Conservation (phyloP, 495 filamentous ascomycete species). For the Talaromyces proteolyticus region DNA sequence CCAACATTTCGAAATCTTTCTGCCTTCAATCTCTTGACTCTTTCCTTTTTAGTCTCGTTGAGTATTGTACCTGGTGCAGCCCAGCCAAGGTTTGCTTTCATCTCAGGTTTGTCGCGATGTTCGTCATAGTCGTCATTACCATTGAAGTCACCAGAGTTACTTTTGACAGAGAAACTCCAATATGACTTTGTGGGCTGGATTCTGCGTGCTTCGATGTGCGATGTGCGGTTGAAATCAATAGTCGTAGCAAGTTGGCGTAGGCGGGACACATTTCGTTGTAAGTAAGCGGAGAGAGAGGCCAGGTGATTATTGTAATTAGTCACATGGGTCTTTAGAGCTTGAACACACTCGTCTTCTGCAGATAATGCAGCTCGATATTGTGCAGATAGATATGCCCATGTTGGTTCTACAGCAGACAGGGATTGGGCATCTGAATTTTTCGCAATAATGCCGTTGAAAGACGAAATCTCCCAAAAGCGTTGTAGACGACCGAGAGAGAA, state of each 20-base stretch:
- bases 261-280: neutral
- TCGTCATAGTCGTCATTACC: neutral
- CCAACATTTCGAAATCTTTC: constrained; percentile 32
- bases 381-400: neutral
- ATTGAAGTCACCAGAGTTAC: constrained; percentile 9
- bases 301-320: neutral
- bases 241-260: constrained; percentile 1
- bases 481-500: neutral
- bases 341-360: neutral
- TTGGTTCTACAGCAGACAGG: neutral
- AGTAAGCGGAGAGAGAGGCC: neutral
- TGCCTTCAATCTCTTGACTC: constrained; percentile 25
- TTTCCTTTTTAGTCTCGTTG: constrained; percentile 27
- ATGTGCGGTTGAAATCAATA: neutral
- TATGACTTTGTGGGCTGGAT: constrained; percentile 27
- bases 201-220: constrained; percentile 8
- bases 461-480: neutral
- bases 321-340: neutral
- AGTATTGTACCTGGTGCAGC: constrained; percentile 6
- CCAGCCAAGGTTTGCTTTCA: constrained; percentile 3
- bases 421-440: neutral
- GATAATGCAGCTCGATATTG: neutral
- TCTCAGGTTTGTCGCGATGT: neutral
- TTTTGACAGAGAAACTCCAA: constrained; percentile 29
- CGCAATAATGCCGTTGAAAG: neutral